These are phyloP conservation scores for Gastrodia elata DNA, from an alignment of 106 monocot species.

Conservation along the genomic window DNA sequence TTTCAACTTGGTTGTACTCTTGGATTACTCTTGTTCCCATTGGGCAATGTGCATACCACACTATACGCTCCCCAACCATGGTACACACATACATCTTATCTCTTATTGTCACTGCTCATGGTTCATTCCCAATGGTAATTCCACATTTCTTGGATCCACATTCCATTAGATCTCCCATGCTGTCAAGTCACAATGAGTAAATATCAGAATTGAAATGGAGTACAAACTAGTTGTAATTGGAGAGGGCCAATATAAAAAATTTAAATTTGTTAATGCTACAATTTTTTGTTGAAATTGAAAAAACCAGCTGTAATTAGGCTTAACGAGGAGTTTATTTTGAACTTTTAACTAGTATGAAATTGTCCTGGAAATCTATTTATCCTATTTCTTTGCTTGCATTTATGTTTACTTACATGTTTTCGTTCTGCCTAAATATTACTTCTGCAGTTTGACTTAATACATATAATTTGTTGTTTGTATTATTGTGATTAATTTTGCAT, in stretches of 20 bases:
- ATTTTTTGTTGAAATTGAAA: background rate
- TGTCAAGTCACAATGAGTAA: too few species aligned
- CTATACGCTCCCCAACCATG: too few species aligned
- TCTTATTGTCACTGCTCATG: too few species aligned
- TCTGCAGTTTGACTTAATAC: background rate
- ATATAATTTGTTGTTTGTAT: background rate
- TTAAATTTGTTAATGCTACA: background rate
- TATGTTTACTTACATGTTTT: background rate
- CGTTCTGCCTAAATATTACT: background rate
- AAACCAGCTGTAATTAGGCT: background rate
- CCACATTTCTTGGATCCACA: too few species aligned
- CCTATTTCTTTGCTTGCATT: background rate
- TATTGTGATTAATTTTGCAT: background rate
- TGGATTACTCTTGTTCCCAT: too few species aligned
- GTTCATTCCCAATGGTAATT: too few species aligned
- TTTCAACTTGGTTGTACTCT: too few species aligned
- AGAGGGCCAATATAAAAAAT: background rate
- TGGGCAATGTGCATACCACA: too few species aligned
- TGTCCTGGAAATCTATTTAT: background rate
- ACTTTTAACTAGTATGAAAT: background rate
- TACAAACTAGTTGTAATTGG: background rate
- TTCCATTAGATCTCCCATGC: too few species aligned
- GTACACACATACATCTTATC: too few species aligned
- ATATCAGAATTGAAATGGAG: too few species aligned
- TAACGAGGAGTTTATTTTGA: background rate